Base-by-base conservation (phyloP, 192 early-diverging fungal species). In the Nowakowskiella sp. region DNA sequence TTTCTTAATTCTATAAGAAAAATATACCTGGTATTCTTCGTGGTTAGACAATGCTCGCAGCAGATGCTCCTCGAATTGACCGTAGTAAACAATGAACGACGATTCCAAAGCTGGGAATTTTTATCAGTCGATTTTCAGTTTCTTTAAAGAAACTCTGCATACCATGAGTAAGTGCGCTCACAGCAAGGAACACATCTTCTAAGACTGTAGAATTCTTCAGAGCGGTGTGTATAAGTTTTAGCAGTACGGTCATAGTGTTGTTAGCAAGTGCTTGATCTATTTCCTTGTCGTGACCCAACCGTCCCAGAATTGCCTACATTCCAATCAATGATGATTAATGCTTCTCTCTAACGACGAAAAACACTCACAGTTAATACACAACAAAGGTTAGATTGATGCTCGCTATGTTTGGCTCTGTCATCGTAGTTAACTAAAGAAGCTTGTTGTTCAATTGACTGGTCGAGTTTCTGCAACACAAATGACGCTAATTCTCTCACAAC, bases 151-250 rank as follows among this genome's bases (percentile, higher is more conserved):
- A 5, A 66, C 6, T 2, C 13, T n/a, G 21, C 54, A 30, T 61
- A 82, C 79, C 84, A 44, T 70, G 73, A 16, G 83, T 83, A 49
- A 99, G 64, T 1, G 94, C 86, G 21, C 94, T 89, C 22, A 97
- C 83, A 31, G 87, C 75, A 56, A 97, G 73, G 72, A 95, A 97
- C 0, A 84, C 84, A 54, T 99, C 96, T 70, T 99, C 96, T 33
- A 82, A 76, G 26, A 87, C 85, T 19, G 89, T 89, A 0, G 96
- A 85, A 31, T 77, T 77, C 65, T 86, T 91, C 46, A 83, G 70
- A 16, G 80, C 74, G 22, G 77, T 70, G 16, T 59, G 61, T 57
- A 97, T 78, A 43, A 99, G 67, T 57, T 78, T 72, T 48, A 99
- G 73, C 23, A 95, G 68, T 26, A 73, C 77, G 6, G 84, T 80